A percentile compares a stretch with the other conserved stretches of the same genome.
Conservation (phyloP, 345 rosid genomes). For the Gynandropsis gynandra region DNA sequence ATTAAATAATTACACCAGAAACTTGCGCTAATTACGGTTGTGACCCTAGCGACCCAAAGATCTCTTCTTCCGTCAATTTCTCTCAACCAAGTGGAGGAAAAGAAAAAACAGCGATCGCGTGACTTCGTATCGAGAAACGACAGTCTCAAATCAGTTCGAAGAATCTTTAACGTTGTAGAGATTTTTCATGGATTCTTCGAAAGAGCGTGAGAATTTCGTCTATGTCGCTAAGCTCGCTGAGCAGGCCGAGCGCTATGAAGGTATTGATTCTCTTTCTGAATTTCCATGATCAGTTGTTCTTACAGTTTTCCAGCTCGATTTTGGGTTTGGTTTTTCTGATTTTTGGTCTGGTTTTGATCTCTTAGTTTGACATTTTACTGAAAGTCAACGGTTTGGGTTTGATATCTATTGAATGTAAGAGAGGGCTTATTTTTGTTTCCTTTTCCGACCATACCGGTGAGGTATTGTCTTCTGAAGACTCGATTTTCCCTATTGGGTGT, state of each 20-base stretch:
- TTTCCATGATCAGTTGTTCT: neutral
- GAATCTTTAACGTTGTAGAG: slow-evolving; percentile 9
- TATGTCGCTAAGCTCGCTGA: slow-evolving; percentile 61
- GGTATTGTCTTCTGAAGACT: neutral
- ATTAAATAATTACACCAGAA: too few relatives aligned
- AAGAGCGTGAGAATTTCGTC: slow-evolving; percentile 41
- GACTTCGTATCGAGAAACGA: neutral
- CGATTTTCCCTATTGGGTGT: neutral
- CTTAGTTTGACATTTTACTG: slow-evolving; percentile 9
- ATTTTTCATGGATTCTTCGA: slow-evolving; percentile 32
- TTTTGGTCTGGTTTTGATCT: slow-evolving; percentile 4
- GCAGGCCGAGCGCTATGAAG: slow-evolving; percentile 62
- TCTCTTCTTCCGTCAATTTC: too few relatives aligned
- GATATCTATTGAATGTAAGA: neutral
- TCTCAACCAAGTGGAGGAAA: neutral
- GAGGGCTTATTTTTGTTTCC: neutral
- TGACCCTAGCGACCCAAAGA: too few relatives aligned
- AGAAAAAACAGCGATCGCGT: slow-evolving; percentile 6
- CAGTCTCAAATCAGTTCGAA: slow-evolving; percentile 16
- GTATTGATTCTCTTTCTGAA: slow-evolving; percentile 16
- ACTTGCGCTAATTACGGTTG: too few relatives aligned
- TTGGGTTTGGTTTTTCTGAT: neutral
- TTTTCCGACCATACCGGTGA: neutral
- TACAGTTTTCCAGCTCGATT: slow-evolving; percentile 5
- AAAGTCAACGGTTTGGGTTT: slow-evolving; percentile 1